A percentile compares a stretch with the other conserved stretches of the same genome.
These are phyloP conservation scores for Paramecium sexaurelia DNA, from an alignment of 73 alveolate species.

Conservation along the genomic window DNA sequence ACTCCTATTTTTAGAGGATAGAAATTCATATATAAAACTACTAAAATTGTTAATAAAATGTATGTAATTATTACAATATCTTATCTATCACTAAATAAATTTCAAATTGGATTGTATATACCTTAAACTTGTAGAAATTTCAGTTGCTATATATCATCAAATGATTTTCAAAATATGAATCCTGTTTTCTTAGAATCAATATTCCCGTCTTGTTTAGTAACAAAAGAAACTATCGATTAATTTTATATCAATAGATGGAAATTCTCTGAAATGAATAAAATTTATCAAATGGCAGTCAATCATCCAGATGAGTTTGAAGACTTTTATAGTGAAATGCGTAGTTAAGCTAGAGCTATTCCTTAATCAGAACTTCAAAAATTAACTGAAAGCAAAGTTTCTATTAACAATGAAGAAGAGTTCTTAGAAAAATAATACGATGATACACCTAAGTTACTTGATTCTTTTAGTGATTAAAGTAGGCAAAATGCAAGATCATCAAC, in stretches of 20 bases:
- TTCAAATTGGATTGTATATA: conserved; percentile 26
- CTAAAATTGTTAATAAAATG: not conserved
- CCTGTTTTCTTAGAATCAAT: conserved; percentile 27
- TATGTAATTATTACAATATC: conserved; percentile 2
- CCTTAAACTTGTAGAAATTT: conserved; percentile 46
- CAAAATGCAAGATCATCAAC: conserved; percentile 4
- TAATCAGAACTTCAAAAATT: not conserved
- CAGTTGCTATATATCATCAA: not conserved
- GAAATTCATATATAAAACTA: not conserved
- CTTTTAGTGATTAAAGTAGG: not conserved
- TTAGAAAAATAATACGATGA: not conserved
- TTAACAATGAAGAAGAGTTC: not conserved
- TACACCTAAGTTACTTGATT: not conserved
- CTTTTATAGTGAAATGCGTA: conserved; percentile 4
- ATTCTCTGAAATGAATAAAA: conserved; percentile 22
- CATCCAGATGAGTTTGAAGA: conserved; percentile 54
- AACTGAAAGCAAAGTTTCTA: conserved; percentile 34
- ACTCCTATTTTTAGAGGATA: conserved; percentile 52
- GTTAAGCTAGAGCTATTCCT: conserved; percentile 27
- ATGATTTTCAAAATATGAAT: conserved; percentile 37
- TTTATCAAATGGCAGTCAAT: conserved; percentile 15
- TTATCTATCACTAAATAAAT: not conserved
- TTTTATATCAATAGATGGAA: conserved; percentile 44
- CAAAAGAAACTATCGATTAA: not conserved
- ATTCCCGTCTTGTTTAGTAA: conserved; percentile 15